Percentiles rank a stretch among this genome's conserved stretches.
phyloP scores from a whole-genome alignment of 2,329 filamentous ascomycete species.

The Monosporascus sp. region DNA sequence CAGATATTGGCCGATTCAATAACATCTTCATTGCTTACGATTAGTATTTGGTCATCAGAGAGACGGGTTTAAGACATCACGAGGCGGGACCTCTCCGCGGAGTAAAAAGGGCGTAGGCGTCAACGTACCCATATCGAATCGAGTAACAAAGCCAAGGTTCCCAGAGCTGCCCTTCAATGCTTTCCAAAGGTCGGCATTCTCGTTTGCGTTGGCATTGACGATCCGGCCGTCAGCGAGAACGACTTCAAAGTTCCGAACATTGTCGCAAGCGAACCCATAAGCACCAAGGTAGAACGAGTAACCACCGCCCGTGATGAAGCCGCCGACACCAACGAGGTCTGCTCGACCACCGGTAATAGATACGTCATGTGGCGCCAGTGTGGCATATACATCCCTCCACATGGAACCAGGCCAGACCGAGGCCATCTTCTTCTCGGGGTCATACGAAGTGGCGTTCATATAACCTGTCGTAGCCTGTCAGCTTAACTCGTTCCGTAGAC shows the following conservation, averaged over 20 bases:
- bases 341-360: slow-evolving; percentile 19
- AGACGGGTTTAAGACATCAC: not conserved
- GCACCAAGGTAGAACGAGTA: slow-evolving; percentile 20
- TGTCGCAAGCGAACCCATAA: slow-evolving; percentile 36
- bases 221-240: slow-evolving; percentile 37
- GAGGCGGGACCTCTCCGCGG: too few species aligned
- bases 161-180: slow-evolving; percentile 37
- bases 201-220: slow-evolving; percentile 28
- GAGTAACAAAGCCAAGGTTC: slow-evolving; percentile 32
- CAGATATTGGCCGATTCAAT: slow-evolving; percentile 27
- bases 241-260: slow-evolving; percentile 33
- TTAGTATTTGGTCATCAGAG: not conserved
- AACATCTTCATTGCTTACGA: not conserved
- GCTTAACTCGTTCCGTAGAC: not conserved
- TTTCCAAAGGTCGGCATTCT: slow-evolving; percentile 33
- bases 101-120: not conserved
- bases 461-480: slow-evolving; percentile 7
- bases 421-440: slow-evolving; percentile 22
- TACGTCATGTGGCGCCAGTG: slow-evolving; percentile 19
- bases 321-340: slow-evolving; percentile 22
- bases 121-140: slow-evolving; percentile 4
- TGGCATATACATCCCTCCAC: slow-evolving; percentile 21
- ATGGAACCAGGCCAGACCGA: slow-evolving; percentile 23
- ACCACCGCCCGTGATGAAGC: slow-evolving; percentile 23
- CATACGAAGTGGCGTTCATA: slow-evolving; percentile 27